Evolutionary conservation across 139 green algal species (phyloP).

Genomic region (Chlorella sp.): DNA sequence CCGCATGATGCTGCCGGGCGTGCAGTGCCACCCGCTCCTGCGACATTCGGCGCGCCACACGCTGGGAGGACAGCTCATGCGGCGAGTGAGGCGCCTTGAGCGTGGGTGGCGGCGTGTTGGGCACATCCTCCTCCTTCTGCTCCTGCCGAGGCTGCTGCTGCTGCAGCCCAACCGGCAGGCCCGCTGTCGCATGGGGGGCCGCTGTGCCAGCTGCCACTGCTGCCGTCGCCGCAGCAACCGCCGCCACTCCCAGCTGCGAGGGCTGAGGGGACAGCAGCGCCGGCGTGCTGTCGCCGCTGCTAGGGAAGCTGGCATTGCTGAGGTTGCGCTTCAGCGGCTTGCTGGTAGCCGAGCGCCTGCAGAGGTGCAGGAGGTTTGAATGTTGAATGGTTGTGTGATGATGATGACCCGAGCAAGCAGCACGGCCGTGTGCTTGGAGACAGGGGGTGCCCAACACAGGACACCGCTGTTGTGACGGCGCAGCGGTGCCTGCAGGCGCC

Average conservation of each 20-base stretch:
- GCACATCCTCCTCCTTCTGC: conserved; percentile 10
- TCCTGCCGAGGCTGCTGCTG: not conserved
- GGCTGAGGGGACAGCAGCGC: conserved; percentile 12
- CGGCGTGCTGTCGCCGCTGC: conserved; percentile 28
- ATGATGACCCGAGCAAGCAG: too few relatives aligned
- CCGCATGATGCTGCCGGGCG: too few relatives aligned
- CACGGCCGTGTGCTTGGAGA: too few relatives aligned
- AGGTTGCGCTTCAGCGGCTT: conserved; percentile 7
- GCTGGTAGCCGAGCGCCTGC: conserved; percentile 1
- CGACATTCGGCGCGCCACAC: not conserved
- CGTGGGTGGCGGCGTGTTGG: conserved; percentile 9
- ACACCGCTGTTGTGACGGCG: too few relatives aligned
- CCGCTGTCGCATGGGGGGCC: not conserved
- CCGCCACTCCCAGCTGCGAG: not conserved
- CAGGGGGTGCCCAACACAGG: too few relatives aligned
- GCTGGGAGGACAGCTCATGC: not conserved
- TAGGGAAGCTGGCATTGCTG: conserved; percentile 6
- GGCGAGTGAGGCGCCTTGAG: conserved; percentile 30
- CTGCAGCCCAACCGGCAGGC: not conserved
- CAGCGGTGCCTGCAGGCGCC: too few relatives aligned
- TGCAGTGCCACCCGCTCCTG: not conserved
- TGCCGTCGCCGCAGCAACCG: not conserved
- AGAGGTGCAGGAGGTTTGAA: too few relatives aligned
- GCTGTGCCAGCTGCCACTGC: not conserved
- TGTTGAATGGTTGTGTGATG: too few relatives aligned